phyloP scores from a whole-genome alignment of 1,284 basidiomycete genomes.

The Rhodotorula sp. region DNA sequence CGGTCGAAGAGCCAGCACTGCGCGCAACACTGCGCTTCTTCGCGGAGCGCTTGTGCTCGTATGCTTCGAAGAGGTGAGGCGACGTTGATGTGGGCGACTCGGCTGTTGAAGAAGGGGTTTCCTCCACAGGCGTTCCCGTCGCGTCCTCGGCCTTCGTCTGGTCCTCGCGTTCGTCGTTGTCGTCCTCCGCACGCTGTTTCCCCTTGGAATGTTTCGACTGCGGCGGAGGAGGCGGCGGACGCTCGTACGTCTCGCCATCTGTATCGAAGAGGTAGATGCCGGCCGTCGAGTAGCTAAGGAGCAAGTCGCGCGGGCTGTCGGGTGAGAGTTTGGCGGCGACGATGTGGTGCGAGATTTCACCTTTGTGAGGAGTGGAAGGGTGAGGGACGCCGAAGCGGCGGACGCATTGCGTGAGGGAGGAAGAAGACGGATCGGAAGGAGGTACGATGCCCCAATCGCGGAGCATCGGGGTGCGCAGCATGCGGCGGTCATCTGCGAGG shows the following conservation, averaged over 20 bases:
- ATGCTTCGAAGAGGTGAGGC: no score
- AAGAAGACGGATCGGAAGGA: neutral
- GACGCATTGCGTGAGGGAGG: constrained; percentile 68
- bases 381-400: constrained; percentile 69
- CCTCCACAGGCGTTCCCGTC: no score
- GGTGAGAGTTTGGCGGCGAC: constrained; percentile 47
- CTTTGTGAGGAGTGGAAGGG: neutral
- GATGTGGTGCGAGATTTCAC: constrained; percentile 40
- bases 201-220: neutral
- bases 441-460: constrained; percentile 68
- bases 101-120: no score
- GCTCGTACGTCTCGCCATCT: constrained; percentile 39
- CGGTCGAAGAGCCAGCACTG: no score
- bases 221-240: neutral
- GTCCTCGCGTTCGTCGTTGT: neutral
- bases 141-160: neutral
- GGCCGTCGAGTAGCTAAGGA: constrained; percentile 45
- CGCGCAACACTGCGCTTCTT: no score
- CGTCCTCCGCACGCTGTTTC: neutral
- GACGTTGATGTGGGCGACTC: no score
- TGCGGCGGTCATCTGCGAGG: constrained; percentile 66
- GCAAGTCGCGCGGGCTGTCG: constrained; percentile 43
- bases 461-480: constrained; percentile 59
- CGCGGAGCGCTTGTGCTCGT: no score
- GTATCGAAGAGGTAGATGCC: constrained; percentile 48